These are phyloP conservation scores for Stephania japonica DNA, from an alignment of 164 flowering plant species.

Conservation along the genomic window DNA sequence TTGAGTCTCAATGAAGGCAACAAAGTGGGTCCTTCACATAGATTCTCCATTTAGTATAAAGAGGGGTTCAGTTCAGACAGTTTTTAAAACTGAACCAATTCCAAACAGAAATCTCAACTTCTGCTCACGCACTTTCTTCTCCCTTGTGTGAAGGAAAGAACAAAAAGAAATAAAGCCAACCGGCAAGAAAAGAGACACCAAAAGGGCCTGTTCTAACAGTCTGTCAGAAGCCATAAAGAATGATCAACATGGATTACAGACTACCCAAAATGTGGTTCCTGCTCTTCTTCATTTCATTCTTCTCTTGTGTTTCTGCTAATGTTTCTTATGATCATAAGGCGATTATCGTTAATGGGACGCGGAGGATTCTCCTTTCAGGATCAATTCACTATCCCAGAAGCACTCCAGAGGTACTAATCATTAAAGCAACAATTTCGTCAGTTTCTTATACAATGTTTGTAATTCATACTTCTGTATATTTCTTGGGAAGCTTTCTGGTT, in stretches of 20 bases:
- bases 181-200: not conserved
- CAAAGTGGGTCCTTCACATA: not conserved
- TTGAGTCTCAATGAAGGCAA: not conserved
- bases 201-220: not conserved
- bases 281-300: slow-evolving; percentile 11
- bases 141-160: slow-evolving; percentile 1
- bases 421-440: slow-evolving; percentile 18
- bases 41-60: not conserved
- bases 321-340: slow-evolving; percentile 66
- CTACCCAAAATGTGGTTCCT: not conserved
- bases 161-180: not conserved
- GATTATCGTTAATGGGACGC: slow-evolving; percentile 58
- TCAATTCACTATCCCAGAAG: slow-evolving; percentile 92
- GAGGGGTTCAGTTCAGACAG: not conserved
- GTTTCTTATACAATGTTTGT: too few relatives aligned
- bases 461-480: too few relatives aligned
- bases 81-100: not conserved
- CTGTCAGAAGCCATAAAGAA: not conserved
- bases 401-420: slow-evolving; percentile 68
- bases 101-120: not conserved
- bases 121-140: not conserved
- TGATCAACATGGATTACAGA: not conserved
- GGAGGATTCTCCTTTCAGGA: slow-evolving; percentile 79
- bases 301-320: slow-evolving; percentile 37
- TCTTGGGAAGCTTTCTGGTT: not conserved